phyloP scores from a whole-genome alignment of 148 eudicot genomes.

The Hydrangea macrophylla region DNA sequence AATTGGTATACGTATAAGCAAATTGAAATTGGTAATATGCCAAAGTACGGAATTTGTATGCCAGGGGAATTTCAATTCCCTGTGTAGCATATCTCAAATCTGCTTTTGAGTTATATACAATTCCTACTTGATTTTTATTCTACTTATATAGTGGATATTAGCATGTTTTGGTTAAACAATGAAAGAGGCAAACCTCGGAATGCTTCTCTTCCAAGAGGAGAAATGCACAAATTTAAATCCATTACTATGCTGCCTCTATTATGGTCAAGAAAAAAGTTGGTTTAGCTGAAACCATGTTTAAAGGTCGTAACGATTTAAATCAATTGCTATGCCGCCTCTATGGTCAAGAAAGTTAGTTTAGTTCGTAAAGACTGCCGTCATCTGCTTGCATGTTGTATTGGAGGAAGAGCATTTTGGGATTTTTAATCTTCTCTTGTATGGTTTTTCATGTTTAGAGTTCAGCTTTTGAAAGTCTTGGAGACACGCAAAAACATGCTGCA shows the following conservation, averaged over 20 bases:
- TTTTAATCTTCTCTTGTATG: slow-evolving; percentile 11
- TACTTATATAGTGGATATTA: background rate
- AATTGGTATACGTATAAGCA: background rate
- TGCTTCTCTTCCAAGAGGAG: background rate
- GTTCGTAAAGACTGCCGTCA: background rate
- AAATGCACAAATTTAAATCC: background rate
- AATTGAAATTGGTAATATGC: background rate
- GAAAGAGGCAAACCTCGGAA: background rate
- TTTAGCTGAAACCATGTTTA: too few species aligned
- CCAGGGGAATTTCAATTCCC: background rate
- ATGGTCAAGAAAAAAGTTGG: too few species aligned
- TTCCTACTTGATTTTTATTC: background rate
- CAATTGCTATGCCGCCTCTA: background rate
- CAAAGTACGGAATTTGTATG: background rate
- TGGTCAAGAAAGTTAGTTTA: too few species aligned
- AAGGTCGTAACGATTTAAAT: too few species aligned
- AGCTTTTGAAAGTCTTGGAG: slow-evolving; percentile 81
- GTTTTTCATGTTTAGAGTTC: slow-evolving; percentile 50
- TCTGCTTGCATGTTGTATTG: background rate
- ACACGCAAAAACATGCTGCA: slow-evolving; percentile 77
- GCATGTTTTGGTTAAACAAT: background rate
- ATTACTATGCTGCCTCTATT: background rate
- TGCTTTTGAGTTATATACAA: background rate
- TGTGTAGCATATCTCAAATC: background rate
- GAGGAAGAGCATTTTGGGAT: background rate